Evolutionary conservation across 371 early-diverging fungal genomes (phyloP).

Genomic region (Mortierella sp.): DNA sequence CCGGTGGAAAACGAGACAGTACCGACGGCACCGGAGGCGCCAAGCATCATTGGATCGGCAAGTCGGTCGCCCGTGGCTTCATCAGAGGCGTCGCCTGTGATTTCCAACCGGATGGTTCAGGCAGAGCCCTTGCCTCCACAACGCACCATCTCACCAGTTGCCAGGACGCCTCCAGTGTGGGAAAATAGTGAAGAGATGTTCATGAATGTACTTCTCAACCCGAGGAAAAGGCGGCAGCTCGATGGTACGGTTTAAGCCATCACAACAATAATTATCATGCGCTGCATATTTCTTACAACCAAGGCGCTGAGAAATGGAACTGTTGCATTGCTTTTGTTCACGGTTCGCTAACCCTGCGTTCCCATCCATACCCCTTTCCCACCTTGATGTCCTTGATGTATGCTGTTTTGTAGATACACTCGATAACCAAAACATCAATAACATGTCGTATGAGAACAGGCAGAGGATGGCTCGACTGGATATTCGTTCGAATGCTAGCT

Average conservation of each 20-base stretch:
- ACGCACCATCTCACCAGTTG: slow-evolving; percentile 8
- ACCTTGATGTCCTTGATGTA: neutral
- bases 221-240: slow-evolving; percentile 45
- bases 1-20: slow-evolving; percentile 6
- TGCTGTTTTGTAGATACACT: slow-evolving; percentile 28
- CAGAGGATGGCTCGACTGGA: slow-evolving; percentile 51
- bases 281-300: slow-evolving; percentile 9
- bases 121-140: slow-evolving; percentile 17
- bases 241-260: slow-evolving; percentile 42
- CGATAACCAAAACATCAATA: slow-evolving; percentile 30
- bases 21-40: slow-evolving; percentile 13
- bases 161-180: slow-evolving; percentile 16
- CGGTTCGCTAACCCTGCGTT: slow-evolving; percentile 15
- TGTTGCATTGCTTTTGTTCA: neutral
- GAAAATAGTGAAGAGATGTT: slow-evolving; percentile 28
- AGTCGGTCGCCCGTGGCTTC: slow-evolving; percentile 28
- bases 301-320: neutral
- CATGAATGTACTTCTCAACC: slow-evolving; percentile 33
- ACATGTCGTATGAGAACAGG: slow-evolving; percentile 38
- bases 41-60: slow-evolving; percentile 24
- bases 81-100: slow-evolving; percentile 37
- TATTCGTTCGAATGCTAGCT: slow-evolving; percentile 41
- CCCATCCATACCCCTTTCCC: neutral
- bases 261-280: slow-evolving; percentile 6
- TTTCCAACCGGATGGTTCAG: slow-evolving; percentile 35